Evolutionary conservation across 2,329 filamentous ascomycete species (phyloP).

Genomic region (Fusarium torreyae): DNA sequence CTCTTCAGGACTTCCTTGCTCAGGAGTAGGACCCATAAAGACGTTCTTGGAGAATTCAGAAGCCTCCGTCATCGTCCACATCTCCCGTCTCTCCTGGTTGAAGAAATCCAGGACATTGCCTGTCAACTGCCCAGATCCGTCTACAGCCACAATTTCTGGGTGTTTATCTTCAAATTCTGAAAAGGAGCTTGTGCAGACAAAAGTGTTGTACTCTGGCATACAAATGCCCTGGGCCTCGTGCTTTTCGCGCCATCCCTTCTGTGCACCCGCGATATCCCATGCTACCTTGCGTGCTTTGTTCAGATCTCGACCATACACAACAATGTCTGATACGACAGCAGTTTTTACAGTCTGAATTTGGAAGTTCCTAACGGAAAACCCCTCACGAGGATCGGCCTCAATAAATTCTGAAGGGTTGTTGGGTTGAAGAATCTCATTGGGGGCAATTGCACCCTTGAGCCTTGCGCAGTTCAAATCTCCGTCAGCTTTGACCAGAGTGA

Average conservation of each 20-base stretch:
- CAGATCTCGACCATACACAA: conserved; percentile 87
- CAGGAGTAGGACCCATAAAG: conserved; percentile 89
- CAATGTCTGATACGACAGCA: conserved; percentile 89
- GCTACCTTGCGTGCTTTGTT: conserved; percentile 73
- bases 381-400: conserved; percentile 87
- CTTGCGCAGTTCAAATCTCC: conserved; percentile 81
- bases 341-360: conserved; percentile 94
- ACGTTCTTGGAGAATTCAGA: conserved; percentile 93
- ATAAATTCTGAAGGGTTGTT: conserved; percentile 74
- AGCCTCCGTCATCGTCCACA: conserved; percentile 92
- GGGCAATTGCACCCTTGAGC: conserved; percentile 88
- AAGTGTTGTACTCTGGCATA: conserved; percentile 84
- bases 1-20: conserved; percentile 72
- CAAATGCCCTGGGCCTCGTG: conserved; percentile 70
- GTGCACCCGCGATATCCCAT: conserved; percentile 81
- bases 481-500: conserved; percentile 91
- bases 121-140: conserved; percentile 79
- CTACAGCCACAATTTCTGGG: conserved; percentile 80
- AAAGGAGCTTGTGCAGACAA: conserved; percentile 78
- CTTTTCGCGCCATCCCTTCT: conserved; percentile 79
- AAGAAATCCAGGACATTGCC: conserved; percentile 90
- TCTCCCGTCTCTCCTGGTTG: conserved; percentile 89
- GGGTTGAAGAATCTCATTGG: conserved; percentile 81
- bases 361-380: conserved; percentile 97
- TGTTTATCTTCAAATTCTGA: conserved; percentile 79